Percentiles rank a stretch among this genome's conserved stretches.
Evolutionary conservation across 2,329 filamentous ascomycete genomes (phyloP).

Genomic region (Colletotrichum chlorophyti): DNA sequence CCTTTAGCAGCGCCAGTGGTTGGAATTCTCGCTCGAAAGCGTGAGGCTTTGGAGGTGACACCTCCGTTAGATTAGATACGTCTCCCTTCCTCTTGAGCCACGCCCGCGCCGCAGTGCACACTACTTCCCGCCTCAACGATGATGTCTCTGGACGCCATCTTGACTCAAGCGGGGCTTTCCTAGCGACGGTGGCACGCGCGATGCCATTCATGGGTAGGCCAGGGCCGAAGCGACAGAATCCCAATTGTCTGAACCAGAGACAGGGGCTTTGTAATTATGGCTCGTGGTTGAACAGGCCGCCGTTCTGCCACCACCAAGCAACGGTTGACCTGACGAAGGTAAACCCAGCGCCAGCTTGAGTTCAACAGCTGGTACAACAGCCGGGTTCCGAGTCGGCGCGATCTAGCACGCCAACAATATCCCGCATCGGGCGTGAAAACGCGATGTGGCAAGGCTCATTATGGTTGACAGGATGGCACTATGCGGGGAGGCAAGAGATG

Average conservation of each 20-base stretch:
- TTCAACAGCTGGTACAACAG: not conserved
- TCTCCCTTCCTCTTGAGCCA: not conserved
- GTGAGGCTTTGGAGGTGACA: slow-evolving; percentile 9
- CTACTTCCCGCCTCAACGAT: not conserved
- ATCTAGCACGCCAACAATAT: slow-evolving; percentile 1
- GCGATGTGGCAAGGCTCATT: not conserved
- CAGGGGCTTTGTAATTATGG: no score
- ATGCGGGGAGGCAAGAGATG: not conserved
- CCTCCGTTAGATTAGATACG: not conserved
- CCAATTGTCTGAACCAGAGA: not conserved
- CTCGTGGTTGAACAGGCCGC: slow-evolving; percentile 2
- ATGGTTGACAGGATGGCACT: not conserved
- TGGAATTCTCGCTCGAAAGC: slow-evolving; percentile 9
- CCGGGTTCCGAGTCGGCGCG: not conserved
- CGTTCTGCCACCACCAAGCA: not conserved
- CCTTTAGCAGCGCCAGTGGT: slow-evolving; percentile 5
- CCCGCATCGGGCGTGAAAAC: not conserved
- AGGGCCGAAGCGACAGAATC: not conserved
- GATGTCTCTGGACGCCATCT: slow-evolving; percentile 2
- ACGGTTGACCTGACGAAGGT: not conserved
- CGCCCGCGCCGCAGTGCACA: slow-evolving; percentile 1
- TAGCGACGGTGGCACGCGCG: slow-evolving; percentile 13
- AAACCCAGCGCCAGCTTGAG: not conserved
- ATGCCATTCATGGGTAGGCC: not conserved
- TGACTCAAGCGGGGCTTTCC: slow-evolving; percentile 4